Conservation (phyloP, 225 moss, liverwort and hornwort genomes). For the Antitrichia curtipendula region DNA sequence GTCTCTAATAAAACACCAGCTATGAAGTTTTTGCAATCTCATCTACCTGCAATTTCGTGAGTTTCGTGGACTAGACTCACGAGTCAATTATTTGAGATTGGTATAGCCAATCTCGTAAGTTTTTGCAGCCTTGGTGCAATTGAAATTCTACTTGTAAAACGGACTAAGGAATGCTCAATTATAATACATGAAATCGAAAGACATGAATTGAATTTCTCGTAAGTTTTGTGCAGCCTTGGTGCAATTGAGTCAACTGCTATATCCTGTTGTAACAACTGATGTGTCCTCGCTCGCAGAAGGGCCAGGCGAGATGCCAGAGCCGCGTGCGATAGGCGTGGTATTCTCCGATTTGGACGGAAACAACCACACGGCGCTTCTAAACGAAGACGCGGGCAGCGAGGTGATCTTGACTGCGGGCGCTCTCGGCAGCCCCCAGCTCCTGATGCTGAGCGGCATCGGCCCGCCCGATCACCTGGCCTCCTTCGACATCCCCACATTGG, state of each 20-base stretch:
- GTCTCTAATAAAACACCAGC: not conserved
- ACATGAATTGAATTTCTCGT: not conserved
- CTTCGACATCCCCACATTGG: slow-evolving; percentile 32
- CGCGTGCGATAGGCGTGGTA: slow-evolving; percentile 48
- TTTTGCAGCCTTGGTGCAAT: not conserved
- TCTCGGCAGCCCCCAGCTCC: slow-evolving; percentile 74
- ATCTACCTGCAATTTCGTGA: not conserved
- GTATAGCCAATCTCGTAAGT: no score
- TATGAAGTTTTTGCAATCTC: not conserved
- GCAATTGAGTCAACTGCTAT: no score
- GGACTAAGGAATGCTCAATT: not conserved
- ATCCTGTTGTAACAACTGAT: not conserved
- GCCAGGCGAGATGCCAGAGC: not conserved
- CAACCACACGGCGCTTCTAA: slow-evolving; percentile 36
- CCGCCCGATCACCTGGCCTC: slow-evolving; percentile 43
- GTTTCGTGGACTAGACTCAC: not conserved
- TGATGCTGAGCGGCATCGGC: slow-evolving; percentile 86
- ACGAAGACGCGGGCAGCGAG: slow-evolving; percentile 23
- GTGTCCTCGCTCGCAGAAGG: not conserved
- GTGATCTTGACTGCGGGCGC: slow-evolving; percentile 64
- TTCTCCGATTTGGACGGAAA: slow-evolving; percentile 49
- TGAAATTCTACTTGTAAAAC: no score
- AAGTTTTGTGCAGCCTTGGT: no score
- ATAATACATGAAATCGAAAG: not conserved
- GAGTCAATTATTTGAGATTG: not conserved